phyloP scores from a whole-genome alignment of 495 filamentous ascomycete genomes.

The Tuber indicum region DNA sequence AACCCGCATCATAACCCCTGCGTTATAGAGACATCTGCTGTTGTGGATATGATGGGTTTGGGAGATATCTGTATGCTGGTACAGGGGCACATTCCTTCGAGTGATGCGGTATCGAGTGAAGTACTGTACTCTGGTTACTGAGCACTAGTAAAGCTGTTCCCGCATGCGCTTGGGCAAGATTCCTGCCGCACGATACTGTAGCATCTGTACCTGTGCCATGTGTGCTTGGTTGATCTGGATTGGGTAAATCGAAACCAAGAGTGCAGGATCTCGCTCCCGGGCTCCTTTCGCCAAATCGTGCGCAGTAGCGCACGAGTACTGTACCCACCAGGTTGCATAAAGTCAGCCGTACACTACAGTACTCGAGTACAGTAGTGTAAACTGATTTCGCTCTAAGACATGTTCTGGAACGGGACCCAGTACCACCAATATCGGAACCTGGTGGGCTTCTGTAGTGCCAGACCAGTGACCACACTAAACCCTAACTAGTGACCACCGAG shows the following conservation, averaged over 20 bases:
- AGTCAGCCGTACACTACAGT: not conserved
- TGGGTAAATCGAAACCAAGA: not conserved
- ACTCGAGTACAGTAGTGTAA: not conserved
- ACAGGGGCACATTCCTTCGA: not conserved
- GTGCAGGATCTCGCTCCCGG: not conserved
- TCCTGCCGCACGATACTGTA: not conserved
- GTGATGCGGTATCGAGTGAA: not conserved
- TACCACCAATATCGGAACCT: not conserved
- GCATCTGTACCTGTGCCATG: not conserved
- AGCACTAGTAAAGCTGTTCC: not conserved
- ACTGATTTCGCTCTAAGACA: not conserved
- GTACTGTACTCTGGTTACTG: not conserved
- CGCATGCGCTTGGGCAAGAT: not conserved
- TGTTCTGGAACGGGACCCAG: not conserved
- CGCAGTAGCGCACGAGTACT: not conserved
- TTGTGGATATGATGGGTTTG: not conserved
- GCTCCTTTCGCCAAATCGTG: not conserved
- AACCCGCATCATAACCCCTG: not conserved
- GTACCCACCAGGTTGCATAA: not conserved
- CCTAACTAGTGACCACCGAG: not conserved
- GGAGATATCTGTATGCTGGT: not conserved
- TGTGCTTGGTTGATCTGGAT: not conserved
- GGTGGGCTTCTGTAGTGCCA: not conserved
- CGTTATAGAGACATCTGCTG: not conserved
- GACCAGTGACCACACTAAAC: not conserved